A percentile compares a stretch with the other conserved stretches of the same genome.
Conservation (phyloP, 768 basidiomycete species). For the Agaricus sinodeliciosus region DNA sequence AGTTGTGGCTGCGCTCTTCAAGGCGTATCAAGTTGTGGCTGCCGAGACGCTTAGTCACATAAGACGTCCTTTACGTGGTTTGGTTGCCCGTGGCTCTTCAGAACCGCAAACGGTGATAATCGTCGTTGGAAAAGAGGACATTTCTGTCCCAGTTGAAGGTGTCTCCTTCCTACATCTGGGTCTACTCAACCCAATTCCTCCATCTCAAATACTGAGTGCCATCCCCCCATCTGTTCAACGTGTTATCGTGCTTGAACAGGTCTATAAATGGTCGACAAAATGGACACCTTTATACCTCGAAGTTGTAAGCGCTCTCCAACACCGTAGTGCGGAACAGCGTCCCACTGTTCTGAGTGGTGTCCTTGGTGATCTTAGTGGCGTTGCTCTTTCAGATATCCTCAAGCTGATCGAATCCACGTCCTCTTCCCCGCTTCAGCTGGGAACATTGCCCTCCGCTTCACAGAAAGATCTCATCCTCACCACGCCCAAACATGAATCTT, state of each 20-base stretch:
- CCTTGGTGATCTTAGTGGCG: conserved; percentile 43
- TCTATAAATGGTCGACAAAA: conserved; percentile 68
- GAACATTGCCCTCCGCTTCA: conserved; percentile 24
- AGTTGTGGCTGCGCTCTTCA: conserved; percentile 30
- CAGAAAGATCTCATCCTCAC: conserved; percentile 37
- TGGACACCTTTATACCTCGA: conserved; percentile 89
- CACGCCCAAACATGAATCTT: conserved; percentile 84
- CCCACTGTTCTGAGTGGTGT: conserved; percentile 57
- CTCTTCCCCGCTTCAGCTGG: conserved; percentile 44
- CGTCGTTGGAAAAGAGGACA: conserved; percentile 49
- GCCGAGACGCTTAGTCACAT: conserved; percentile 57
- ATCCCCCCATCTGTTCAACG: conserved; percentile 60
- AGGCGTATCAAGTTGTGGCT: conserved; percentile 63
- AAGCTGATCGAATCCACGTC: conserved; percentile 40
- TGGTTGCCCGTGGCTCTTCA: conserved; percentile 42
- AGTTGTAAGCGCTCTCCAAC: conserved; percentile 65
- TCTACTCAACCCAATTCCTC: conserved; percentile 67
- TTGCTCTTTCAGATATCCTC: conserved; percentile 38
- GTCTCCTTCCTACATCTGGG: conserved; percentile 59
- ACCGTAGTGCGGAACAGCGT: conserved; percentile 38
- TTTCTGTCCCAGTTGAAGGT: conserved; percentile 40
- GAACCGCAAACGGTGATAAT: conserved; percentile 66
- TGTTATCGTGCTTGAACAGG: conserved; percentile 80
- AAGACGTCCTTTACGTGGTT: conserved; percentile 54
- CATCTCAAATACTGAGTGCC: conserved; percentile 44